A percentile compares a stretch with the other conserved stretches of the same genome.
These are phyloP conservation scores for Plantago major DNA, from an alignment of 257 asterid species.

Conservation along the genomic window DNA sequence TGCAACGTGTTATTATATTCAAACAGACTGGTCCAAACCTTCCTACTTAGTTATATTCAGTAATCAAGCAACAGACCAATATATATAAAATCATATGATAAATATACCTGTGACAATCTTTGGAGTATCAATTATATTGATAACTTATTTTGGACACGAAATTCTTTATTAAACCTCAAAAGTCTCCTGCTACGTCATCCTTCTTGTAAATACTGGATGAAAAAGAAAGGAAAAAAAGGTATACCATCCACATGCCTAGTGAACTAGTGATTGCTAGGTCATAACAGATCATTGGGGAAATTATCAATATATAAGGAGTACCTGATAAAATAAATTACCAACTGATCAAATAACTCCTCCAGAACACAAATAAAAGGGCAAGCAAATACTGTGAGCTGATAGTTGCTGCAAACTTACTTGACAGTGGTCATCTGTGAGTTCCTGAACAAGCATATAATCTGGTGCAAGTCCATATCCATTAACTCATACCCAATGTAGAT, in stretches of 20 bases:
- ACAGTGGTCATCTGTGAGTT: conserved; percentile 80
- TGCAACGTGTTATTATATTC: too few relatives aligned
- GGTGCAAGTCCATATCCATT: conserved; percentile 90
- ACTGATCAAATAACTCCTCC: neutral
- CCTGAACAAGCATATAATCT: conserved; percentile 78
- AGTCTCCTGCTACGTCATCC: neutral
- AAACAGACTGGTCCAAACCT: too few relatives aligned
- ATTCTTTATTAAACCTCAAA: neutral
- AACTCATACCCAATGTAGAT: conserved; percentile 78
- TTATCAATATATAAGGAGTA: too few relatives aligned
- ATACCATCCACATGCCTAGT: too few relatives aligned
- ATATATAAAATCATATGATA: too few relatives aligned
- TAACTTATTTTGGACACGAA: neutral
- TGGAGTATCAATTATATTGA: too few relatives aligned
- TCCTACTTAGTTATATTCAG: too few relatives aligned
- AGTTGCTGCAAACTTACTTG: conserved; percentile 46
- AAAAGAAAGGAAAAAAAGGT: neutral
- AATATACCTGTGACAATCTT: too few relatives aligned
- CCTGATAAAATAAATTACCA: too few relatives aligned
- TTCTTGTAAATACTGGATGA: neutral
- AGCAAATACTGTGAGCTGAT: neutral
- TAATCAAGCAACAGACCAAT: too few relatives aligned
- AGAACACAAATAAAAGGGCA: neutral
- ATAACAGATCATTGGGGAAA: too few relatives aligned
- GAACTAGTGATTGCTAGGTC: too few relatives aligned